Percentiles rank a stretch among this genome's conserved stretches.
Evolutionary conservation across 495 filamentous ascomycete species (phyloP).

Genomic region (Penicillium chermesinum): DNA sequence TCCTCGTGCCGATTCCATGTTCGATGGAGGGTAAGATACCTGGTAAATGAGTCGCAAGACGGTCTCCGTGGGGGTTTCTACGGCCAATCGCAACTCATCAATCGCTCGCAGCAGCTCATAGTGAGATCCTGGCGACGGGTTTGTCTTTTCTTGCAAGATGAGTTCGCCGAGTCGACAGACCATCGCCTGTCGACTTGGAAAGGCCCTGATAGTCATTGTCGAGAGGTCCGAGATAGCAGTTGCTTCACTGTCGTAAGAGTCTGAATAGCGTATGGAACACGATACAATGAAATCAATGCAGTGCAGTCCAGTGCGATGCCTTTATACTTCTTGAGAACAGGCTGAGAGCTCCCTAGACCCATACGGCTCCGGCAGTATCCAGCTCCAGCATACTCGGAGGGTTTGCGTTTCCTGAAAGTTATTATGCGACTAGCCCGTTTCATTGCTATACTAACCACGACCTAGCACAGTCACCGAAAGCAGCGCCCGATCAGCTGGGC

Average conservation of each 20-base stretch:
- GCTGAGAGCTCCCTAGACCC: background rate
- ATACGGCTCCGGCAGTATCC: background rate
- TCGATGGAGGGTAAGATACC: constrained; percentile 14
- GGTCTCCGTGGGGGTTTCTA: constrained; percentile 36
- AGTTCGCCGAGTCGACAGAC: constrained; percentile 23
- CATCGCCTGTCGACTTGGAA: constrained; percentile 22
- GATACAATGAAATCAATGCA: no score
- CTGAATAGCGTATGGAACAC: no score
- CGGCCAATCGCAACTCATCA: constrained; percentile 25
- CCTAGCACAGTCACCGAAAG: no score
- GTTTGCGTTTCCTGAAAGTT: background rate
- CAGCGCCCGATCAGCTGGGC: background rate
- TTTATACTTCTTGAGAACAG: background rate
- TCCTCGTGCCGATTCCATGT: no score
- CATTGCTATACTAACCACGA: background rate
- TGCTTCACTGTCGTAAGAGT: no score
- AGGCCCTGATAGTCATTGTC: constrained; percentile 18
- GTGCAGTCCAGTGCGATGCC: no score
- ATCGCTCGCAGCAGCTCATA: constrained; percentile 28
- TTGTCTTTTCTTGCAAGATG: constrained; percentile 15
- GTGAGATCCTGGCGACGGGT: constrained; percentile 22
- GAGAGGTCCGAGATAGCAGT: background rate
- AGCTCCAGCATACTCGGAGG: background rate
- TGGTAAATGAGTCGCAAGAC: constrained; percentile 36
- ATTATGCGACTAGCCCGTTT: background rate